Conservation (phyloP, 192 early-diverging fungal species). For the Blastocladiella britannica region DNA sequence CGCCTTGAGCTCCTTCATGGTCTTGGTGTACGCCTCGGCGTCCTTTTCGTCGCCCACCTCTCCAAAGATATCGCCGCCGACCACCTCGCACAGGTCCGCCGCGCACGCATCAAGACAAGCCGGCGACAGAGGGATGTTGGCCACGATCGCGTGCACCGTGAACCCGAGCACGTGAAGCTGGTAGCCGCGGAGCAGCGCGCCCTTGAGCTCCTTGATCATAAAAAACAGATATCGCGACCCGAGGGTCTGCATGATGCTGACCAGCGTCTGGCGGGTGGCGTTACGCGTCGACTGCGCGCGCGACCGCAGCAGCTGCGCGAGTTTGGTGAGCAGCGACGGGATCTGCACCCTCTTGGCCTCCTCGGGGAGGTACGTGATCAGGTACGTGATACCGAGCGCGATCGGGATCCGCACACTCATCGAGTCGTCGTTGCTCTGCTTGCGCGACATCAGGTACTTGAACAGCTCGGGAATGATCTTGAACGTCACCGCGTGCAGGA, state of each 20-base stretch:
- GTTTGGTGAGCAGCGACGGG: constrained; percentile 62
- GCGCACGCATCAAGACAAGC: constrained; percentile 66
- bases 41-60: constrained; percentile 71
- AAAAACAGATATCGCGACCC: constrained; percentile 70
- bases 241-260: constrained; percentile 65
- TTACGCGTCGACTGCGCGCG: constrained; percentile 69
- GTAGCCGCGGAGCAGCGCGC: constrained; percentile 60
- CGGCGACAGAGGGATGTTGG: constrained; percentile 31
- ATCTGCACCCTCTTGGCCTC: constrained; percentile 55
- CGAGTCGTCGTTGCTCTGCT: constrained; percentile 48
- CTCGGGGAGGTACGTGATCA: constrained; percentile 63
- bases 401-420: constrained; percentile 65
- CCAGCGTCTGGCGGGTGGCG: constrained; percentile 59
- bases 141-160: constrained; percentile 69
- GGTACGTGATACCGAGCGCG: constrained; percentile 58
- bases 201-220: constrained; percentile 63
- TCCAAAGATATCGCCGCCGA: constrained; percentile 86
- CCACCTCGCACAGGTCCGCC: constrained; percentile 41
- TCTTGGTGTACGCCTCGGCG: constrained; percentile 65
- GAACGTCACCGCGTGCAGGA: constrained; percentile 53
- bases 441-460: constrained; percentile 24
- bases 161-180: constrained; percentile 89
- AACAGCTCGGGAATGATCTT: constrained; percentile 70
- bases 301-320: constrained; percentile 71
- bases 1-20: constrained; percentile 75